These are phyloP conservation scores for Ogataea polymorpha DNA, from an alignment of 805 yeast species.

Conservation along the genomic window DNA sequence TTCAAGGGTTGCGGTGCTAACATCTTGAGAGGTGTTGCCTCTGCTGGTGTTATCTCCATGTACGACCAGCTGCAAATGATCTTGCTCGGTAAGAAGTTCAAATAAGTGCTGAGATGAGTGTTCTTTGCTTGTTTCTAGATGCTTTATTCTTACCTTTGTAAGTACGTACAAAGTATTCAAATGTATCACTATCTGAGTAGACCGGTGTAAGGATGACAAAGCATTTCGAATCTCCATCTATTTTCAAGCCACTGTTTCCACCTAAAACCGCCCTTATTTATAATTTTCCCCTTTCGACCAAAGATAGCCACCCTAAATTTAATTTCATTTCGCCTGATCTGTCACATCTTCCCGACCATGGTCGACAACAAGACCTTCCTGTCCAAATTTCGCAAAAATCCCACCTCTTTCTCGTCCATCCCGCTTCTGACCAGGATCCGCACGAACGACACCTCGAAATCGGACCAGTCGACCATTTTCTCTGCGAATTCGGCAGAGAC, in stretches of 20 bases:
- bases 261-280: not conserved
- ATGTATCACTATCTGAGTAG: constrained; percentile 5
- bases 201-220: not conserved
- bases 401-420: constrained; percentile 8
- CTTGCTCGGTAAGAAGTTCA: constrained; percentile 93
- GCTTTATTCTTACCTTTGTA: constrained; percentile 7
- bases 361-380: constrained; percentile 6
- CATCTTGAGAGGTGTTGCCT: constrained; percentile 99
- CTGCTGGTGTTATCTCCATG: constrained; percentile 98
- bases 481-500: constrained; percentile 16
- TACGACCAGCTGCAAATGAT: constrained; percentile 96
- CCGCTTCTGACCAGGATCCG: constrained; percentile 11
- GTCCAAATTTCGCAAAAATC: constrained; percentile 18
- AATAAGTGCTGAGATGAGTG: constrained; percentile 37
- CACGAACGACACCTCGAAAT: constrained; percentile 16
- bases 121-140: constrained; percentile 11
- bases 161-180: constrained; percentile 12
- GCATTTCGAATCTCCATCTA: not conserved
- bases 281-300: constrained; percentile 6
- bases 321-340: not conserved
- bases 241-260: not conserved
- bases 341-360: constrained; percentile 8
- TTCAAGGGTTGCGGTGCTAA: constrained; percentile 99
- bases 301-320: not conserved
- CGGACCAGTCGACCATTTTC: constrained; percentile 20